phyloP scores from a whole-genome alignment of 345 rosid species.

The Conringia planisiliqua region DNA sequence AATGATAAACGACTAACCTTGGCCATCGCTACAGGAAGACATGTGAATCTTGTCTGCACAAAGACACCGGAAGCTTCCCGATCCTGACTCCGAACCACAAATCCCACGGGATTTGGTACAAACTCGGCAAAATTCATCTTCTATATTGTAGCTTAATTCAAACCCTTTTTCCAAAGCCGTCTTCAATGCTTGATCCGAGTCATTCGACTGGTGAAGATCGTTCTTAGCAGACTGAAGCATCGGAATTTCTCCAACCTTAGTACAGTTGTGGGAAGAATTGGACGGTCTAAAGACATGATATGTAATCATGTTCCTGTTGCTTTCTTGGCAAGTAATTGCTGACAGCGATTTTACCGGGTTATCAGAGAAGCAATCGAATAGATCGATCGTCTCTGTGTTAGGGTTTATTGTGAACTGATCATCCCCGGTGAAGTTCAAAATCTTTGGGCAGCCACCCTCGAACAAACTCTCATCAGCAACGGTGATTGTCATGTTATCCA shows the following conservation, averaged over 20 bases:
- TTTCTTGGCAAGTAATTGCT: not conserved
- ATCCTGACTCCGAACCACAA: slow-evolving; percentile 40
- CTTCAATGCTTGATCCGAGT: not conserved
- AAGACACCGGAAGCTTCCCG: slow-evolving; percentile 35
- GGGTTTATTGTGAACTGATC: not conserved
- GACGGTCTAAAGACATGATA: not conserved
- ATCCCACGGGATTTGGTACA: slow-evolving; percentile 39
- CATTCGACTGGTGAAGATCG: not conserved
- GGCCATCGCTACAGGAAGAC: not conserved
- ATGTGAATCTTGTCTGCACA: slow-evolving; percentile 29
- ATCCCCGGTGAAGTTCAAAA: not conserved
- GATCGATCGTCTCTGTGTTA: slow-evolving; percentile 1
- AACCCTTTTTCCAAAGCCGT: slow-evolving; percentile 32
- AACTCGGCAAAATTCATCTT: not conserved
- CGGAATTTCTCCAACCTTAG: slow-evolving; percentile 10
- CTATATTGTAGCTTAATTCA: not conserved
- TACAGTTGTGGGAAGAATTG: accelerated
- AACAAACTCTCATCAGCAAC: slow-evolving; percentile 17
- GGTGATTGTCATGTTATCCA: not conserved
- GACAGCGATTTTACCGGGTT: not conserved
- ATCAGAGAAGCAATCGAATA: slow-evolving; percentile 14
- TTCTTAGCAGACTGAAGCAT: not conserved
- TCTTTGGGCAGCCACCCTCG: slow-evolving; percentile 11
- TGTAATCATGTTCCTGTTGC: accelerated
- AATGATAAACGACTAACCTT: slow-evolving; percentile 12